phyloP scores from a whole-genome alignment of 1,284 basidiomycete species.

The Violaceomyces palustris region DNA sequence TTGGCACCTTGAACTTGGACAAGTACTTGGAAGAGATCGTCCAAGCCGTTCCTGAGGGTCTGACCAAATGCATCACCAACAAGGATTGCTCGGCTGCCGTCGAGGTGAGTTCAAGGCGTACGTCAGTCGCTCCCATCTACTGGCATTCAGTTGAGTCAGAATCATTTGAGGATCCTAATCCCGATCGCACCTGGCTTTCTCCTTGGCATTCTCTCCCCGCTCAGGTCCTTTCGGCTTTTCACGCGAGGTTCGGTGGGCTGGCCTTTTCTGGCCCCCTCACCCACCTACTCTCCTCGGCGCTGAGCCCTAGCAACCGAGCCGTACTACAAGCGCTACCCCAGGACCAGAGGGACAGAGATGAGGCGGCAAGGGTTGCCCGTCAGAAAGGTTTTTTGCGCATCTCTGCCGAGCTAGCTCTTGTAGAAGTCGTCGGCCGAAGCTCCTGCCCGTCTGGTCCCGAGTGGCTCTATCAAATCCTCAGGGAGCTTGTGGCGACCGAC shows the following conservation, averaged over 20 bases:
- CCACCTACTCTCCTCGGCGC: slow-evolving; percentile 62
- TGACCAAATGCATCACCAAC: slow-evolving; percentile 75
- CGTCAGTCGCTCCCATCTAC: slow-evolving; percentile 7
- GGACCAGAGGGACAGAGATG: slow-evolving; percentile 91
- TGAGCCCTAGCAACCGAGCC: slow-evolving; percentile 58
- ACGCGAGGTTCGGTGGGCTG: slow-evolving; percentile 71
- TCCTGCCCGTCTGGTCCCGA: slow-evolving; percentile 53
- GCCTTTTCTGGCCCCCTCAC: slow-evolving; percentile 72
- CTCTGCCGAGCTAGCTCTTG: slow-evolving; percentile 80
- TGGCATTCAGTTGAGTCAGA: no score
- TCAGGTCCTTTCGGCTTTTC: slow-evolving; percentile 80
- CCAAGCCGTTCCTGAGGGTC: slow-evolving; percentile 77
- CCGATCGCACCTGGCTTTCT: slow-evolving; percentile 1
- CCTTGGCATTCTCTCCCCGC: no score
- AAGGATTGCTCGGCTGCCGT: slow-evolving; percentile 84
- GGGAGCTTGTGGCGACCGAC: slow-evolving; percentile 71
- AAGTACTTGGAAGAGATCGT: slow-evolving; percentile 96
- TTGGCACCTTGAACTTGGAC: slow-evolving; percentile 79
- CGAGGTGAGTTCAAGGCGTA: slow-evolving; percentile 58
- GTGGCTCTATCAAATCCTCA: slow-evolving; percentile 58
- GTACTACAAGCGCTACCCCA: slow-evolving; percentile 58
- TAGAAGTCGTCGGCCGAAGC: slow-evolving; percentile 60
- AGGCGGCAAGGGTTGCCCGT: slow-evolving; percentile 69
- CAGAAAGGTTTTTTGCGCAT: slow-evolving; percentile 82
- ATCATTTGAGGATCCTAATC: neutral